Base-by-base conservation (phyloP, 1,284 basidiomycete genomes). In the Heterobasidion parviporum region DNA sequence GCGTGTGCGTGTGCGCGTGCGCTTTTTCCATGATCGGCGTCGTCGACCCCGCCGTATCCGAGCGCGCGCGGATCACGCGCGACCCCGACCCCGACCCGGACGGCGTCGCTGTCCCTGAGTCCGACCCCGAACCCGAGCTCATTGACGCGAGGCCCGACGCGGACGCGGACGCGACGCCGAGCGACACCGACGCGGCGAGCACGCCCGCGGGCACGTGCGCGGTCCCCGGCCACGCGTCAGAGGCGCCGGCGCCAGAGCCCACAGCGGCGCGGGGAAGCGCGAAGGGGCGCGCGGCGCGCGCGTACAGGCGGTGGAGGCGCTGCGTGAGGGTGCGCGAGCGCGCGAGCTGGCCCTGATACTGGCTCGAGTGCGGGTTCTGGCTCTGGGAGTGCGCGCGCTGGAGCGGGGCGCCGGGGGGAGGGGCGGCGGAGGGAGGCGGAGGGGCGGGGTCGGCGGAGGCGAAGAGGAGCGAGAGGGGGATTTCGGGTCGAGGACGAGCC, bases 401-500 rank as follows among this genome's bases (percentile, higher is more conserved):
- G 38, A 62, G 64, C 16, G 62, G 67, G 53, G 63, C 38, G 38
- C n/a, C 38, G 38, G 38, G 3, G 10, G 38, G 2, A 2, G 38
- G 12, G 38, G n/a, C 10, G 6, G 1, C 18, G 57, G 54, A 32
- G 61, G 60, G 55, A 74, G 70, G n/a, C 8, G 72, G 61, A 46
- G 67, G 65, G 52, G 67, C 51, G 35, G 72, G 62, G 55, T 76
- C 73, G 0, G 75, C 69, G 3, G 76, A 73, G 12, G 73, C 72
- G 64, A 86, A 83, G 8, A 86, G 67, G 20, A 78, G 70, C 26
- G 73, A 79, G 6, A 81, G 68, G 36, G 81, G 81, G 8, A 87
- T 74, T 59, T 93, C 88, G 8, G 94, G 67, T 98, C 94, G 57
- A 98, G 79, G 32, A 98, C 68, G 61, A 99, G 82, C 15, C 96